Evolutionary conservation across 228 moss, liverwort and hornwort species (phyloP).

Genomic region (Sphagnum magellanicum): DNA sequence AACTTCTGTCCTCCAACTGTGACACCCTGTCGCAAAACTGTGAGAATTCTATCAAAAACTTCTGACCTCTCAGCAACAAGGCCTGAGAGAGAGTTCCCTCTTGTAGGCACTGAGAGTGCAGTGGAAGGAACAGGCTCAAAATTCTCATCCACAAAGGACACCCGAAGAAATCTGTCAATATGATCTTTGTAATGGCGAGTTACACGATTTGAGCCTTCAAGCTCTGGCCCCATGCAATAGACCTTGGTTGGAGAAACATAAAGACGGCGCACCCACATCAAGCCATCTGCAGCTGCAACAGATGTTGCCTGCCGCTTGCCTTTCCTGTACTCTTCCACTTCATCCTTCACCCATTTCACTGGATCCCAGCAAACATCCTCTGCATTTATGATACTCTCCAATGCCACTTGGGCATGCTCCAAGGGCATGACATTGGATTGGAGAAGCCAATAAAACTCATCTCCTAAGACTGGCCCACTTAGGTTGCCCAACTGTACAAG

Average conservation of each 20-base stretch:
- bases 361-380: constrained; percentile 50
- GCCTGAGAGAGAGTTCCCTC: constrained; percentile 16
- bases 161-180: constrained; percentile 63
- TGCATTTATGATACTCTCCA: constrained; percentile 32
- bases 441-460: constrained; percentile 37
- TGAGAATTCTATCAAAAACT: constrained; percentile 51
- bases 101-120: constrained; percentile 29
- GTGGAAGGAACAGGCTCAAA: constrained; percentile 33
- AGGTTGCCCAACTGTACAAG: constrained; percentile 69
- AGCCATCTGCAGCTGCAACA: constrained; percentile 36
- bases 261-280: constrained; percentile 53
- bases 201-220: constrained; percentile 75
- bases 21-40: constrained; percentile 58
- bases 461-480: constrained; percentile 37
- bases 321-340: constrained; percentile 13
- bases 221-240: constrained; percentile 70
- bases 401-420: constrained; percentile 27
- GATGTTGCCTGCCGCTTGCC: constrained; percentile 20
- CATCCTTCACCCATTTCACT: constrained; percentile 22
- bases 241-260: constrained; percentile 80
- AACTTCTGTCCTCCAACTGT: constrained; percentile 43
- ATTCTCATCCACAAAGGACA: constrained; percentile 88
- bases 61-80: constrained; percentile 34
- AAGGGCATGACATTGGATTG: constrained; percentile 15
- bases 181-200: constrained; percentile 40